Conservation (phyloP, 768 basidiomycete species). For the Mycena epipterygia region DNA sequence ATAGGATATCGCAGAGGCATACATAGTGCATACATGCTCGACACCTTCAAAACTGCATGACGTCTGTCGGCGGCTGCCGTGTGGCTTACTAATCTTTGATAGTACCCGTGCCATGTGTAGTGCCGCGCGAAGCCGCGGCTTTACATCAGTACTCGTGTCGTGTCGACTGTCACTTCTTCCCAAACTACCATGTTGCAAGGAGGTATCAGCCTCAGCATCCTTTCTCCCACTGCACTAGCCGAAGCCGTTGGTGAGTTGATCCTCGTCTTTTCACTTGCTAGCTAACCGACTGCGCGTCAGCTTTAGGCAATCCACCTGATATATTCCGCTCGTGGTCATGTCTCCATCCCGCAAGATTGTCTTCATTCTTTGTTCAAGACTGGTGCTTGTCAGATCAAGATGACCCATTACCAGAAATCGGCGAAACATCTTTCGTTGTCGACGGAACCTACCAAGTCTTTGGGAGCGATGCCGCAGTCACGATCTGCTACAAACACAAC, state of each 20-base stretch:
- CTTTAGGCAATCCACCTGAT: constrained; percentile 1
- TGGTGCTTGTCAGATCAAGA: not conserved
- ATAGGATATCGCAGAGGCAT: too few relatives aligned
- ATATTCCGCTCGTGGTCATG: not conserved
- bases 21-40: too few relatives aligned
- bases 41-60: too few relatives aligned
- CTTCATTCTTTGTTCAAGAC: not conserved
- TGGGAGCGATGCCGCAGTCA: not conserved
- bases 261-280: not conserved
- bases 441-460: not conserved
- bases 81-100: too few relatives aligned
- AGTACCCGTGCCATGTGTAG: too few relatives aligned
- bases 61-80: too few relatives aligned
- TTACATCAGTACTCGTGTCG: too few relatives aligned
- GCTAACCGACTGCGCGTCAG: not conserved
- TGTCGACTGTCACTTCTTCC: too few relatives aligned
- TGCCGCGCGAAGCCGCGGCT: too few relatives aligned
- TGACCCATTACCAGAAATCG: not conserved
- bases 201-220: not conserved
- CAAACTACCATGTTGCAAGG: too few relatives aligned
- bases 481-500: not conserved
- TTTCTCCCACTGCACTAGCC: not conserved
- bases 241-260: not conserved
- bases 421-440: not conserved
- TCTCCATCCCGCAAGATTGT: not conserved